These are phyloP conservation scores for Suillus paluster DNA, from an alignment of 768 basidiomycete genomes.

Conservation along the genomic window DNA sequence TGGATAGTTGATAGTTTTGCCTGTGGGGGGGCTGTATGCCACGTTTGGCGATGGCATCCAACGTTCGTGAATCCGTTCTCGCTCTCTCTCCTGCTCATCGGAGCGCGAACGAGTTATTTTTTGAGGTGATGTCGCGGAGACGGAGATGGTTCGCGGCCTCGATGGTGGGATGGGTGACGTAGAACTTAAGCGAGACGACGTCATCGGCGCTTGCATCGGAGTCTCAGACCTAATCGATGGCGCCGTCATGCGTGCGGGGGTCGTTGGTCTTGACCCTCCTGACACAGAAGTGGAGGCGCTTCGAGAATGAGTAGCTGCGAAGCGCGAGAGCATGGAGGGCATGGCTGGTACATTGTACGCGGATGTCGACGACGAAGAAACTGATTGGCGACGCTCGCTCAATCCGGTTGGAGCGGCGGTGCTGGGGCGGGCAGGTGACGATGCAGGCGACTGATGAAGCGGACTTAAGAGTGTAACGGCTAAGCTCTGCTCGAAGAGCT, in stretches of 20 bases:
- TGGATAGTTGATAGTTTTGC: constrained; percentile 33
- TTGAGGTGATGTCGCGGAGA: constrained; percentile 51
- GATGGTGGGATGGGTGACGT: constrained; percentile 40
- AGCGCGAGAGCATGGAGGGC: constrained; percentile 54
- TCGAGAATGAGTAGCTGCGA: constrained; percentile 56
- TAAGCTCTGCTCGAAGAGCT: constrained; percentile 67
- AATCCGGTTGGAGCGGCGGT: constrained; percentile 29
- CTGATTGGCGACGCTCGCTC: constrained; percentile 35
- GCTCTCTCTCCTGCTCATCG: constrained; percentile 59
- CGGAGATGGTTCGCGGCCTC: constrained; percentile 55
- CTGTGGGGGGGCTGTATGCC: constrained; percentile 41
- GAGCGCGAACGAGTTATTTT: constrained; percentile 65
- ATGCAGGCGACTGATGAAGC: constrained; percentile 20
- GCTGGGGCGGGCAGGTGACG: constrained; percentile 29
- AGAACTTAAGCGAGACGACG: constrained; percentile 31
- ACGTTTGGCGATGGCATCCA: constrained; percentile 60
- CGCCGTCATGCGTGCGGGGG: constrained; percentile 34
- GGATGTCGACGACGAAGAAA: constrained; percentile 36
- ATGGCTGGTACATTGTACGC: constrained; percentile 41
- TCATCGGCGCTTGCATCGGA: constrained; percentile 26
- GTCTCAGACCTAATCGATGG: constrained; percentile 28
- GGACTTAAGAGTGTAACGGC: constrained; percentile 48
- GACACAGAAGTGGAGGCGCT: constrained; percentile 56
- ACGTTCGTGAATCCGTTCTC: constrained; percentile 59
- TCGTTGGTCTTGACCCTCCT: constrained; percentile 38